A percentile compares a stretch with the other conserved stretches of the same genome.
phyloP scores from a whole-genome alignment of 495 filamentous ascomycete genomes.

The Trichoderma virens region DNA sequence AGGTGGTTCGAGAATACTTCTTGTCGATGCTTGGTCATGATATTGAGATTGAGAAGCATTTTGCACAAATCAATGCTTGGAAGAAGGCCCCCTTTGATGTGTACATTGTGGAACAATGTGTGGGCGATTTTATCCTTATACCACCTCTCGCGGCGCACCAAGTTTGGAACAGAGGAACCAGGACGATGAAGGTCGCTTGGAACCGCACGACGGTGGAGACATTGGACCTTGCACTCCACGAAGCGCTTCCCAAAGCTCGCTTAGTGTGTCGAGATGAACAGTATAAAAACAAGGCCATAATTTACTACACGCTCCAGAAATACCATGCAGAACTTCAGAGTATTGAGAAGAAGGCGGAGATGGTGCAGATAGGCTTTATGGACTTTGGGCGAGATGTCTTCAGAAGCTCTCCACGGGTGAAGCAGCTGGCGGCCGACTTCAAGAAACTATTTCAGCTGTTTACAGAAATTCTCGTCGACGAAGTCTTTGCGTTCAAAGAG shows the following conservation, averaged over 20 bases:
- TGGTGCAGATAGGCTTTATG: slow-evolving; percentile 30
- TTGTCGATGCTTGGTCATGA: slow-evolving; percentile 85
- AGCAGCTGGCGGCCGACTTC: slow-evolving; percentile 69
- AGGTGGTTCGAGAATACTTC: slow-evolving; percentile 85
- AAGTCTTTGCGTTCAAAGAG: slow-evolving; percentile 66
- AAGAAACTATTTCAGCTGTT: slow-evolving; percentile 67
- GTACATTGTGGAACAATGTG: slow-evolving; percentile 83
- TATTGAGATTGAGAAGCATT: slow-evolving; percentile 92
- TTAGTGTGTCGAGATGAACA: slow-evolving; percentile 97
- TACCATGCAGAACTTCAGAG: slow-evolving; percentile 60
- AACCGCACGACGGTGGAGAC: slow-evolving; percentile 94
- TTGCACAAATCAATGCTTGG: slow-evolving; percentile 90
- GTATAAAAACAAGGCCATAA: slow-evolving; percentile 96
- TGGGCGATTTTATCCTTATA: slow-evolving; percentile 92
- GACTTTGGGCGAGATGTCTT: slow-evolving; percentile 38
- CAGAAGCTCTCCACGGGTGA: slow-evolving; percentile 48
- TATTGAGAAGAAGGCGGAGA: slow-evolving; percentile 37
- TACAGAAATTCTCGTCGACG: slow-evolving; percentile 69
- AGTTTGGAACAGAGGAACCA: slow-evolving; percentile 93
- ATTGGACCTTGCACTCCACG: slow-evolving; percentile 71
- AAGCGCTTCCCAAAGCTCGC: slow-evolving; percentile 78
- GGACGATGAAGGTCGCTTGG: slow-evolving; percentile 96
- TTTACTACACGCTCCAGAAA: slow-evolving; percentile 73
- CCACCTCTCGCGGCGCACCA: slow-evolving; percentile 97
- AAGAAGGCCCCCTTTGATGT: slow-evolving; percentile 85